Base-by-base conservation (phyloP, 441 rosid species). In the Erodium texanum region DNA sequence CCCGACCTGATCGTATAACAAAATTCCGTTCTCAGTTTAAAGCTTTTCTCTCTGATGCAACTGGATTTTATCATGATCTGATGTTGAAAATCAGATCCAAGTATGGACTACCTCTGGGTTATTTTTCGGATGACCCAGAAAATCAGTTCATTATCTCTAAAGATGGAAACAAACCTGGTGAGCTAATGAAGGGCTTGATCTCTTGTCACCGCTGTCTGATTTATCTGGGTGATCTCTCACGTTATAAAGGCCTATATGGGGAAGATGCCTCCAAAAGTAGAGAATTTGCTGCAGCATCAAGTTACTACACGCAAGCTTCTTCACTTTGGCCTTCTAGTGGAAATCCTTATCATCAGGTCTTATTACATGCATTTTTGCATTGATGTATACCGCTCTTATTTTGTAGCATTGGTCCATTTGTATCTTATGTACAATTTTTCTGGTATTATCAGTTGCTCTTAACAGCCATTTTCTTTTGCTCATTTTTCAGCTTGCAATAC, bases 141-240 rank as follows among this genome's bases (percentile, higher is more conserved):
- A 64, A 23, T 36, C 65, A 62, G 22, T 64, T 54, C 23, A 54
- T 54, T 19, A 54, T 54, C 22, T 18, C 61, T 18, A 54, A 62
- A 48, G 73, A 70, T 63, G 68, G 73, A 34, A 64, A 52, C 19
- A 64, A 34, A 7, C 56, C 50, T 15, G 24, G 0, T 2, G 73
- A 70, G 18, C 11, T 52, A 12, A 64, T 23, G 45, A 70, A 65
- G 50, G 73, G 59, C 34, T 23, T 65, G 32, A 70, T 70, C 18
- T 70, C 73, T 52, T 70, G 73, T 64, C 73, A 70, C 52, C 73
- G 73, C 54, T 64, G 73, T 65, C 32, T 64, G 73, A 70, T 70
- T 48, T 70, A 70, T 54, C 36, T 70, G 73, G 73, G 68, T 0
- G 73, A 70, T 15, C 73, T 70, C 48, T 61, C 73, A 19, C 73